These are phyloP conservation scores for Populus hybrid DNA, from an alignment of 441 rosid species.

Conservation along the genomic window DNA sequence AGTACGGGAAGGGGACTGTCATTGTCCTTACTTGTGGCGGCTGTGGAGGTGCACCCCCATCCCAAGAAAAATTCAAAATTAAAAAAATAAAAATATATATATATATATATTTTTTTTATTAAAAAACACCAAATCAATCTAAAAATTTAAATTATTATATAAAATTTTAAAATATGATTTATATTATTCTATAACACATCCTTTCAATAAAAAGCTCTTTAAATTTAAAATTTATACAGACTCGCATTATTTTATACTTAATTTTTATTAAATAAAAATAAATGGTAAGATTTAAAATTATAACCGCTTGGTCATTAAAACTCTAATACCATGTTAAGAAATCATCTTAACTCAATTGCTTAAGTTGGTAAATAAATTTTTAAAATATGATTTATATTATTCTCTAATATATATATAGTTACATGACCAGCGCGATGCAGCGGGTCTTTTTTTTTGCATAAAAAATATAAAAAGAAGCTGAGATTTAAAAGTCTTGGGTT, in stretches of 20 bases:
- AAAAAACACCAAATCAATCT: too few species aligned
- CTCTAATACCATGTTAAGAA: fast-evolving
- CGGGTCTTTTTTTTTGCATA: too few species aligned
- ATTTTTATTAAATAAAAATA: too few species aligned
- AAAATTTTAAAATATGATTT: too few species aligned
- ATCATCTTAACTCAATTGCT: fast-evolving
- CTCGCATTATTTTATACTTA: fast-evolving
- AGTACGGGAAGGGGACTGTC: slow-evolving; percentile 66
- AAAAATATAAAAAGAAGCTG: too few species aligned
- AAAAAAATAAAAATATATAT: too few species aligned
- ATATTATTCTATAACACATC: fast-evolving
- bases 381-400: too few species aligned
- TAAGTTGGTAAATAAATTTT: fast-evolving
- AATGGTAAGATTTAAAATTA: fast-evolving
- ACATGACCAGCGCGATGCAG: too few species aligned
- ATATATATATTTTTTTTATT: too few species aligned
- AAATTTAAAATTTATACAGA: fast-evolving
- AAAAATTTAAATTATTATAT: too few species aligned
- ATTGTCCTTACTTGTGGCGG: slow-evolving; percentile 74
- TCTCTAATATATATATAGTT: too few species aligned
- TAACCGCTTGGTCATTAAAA: fast-evolving
- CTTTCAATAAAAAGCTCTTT: fast-evolving
- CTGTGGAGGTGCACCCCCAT: slow-evolving; percentile 16
- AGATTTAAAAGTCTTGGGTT: too few species aligned
- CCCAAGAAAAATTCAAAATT: neutral